phyloP scores from a whole-genome alignment of 2,329 filamentous ascomycete species.

The Penicillium vulpinum region DNA sequence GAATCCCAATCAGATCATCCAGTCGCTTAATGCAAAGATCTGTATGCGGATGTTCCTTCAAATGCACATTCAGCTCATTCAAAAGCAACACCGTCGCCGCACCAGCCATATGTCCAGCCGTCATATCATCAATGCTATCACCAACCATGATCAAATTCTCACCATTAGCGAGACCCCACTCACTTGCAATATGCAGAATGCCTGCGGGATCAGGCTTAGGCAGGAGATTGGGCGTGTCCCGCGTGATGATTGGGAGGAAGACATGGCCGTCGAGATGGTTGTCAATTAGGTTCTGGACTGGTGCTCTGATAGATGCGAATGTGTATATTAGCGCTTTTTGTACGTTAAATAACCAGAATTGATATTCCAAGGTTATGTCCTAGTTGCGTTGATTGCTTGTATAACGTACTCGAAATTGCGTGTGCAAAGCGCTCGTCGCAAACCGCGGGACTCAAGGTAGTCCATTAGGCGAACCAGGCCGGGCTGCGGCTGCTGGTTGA shows the following conservation, averaged over 20 bases:
- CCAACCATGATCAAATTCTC: constrained; percentile 53
- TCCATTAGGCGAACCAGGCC: constrained; percentile 77
- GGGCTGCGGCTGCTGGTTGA: constrained; percentile 74
- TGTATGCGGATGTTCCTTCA: constrained; percentile 72
- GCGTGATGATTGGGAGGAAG: constrained; percentile 79
- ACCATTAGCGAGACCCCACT: constrained; percentile 65
- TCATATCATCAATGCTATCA: constrained; percentile 90
- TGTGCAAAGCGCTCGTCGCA: constrained; percentile 86
- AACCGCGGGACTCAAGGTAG: constrained; percentile 67
- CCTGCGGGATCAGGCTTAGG: constrained; percentile 88
- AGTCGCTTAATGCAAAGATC: constrained; percentile 70
- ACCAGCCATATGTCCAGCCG: constrained; percentile 76
- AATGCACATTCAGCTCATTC: constrained; percentile 73
- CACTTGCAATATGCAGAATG: constrained; percentile 77
- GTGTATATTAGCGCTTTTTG: neutral
- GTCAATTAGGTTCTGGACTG: constrained; percentile 52
- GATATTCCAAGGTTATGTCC: neutral
- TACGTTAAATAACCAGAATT: neutral
- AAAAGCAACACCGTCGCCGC: constrained; percentile 86
- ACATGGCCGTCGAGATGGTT: constrained; percentile 69
- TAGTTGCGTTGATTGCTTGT: neutral
- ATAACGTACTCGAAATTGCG: constrained; percentile 77
- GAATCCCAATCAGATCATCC: constrained; percentile 72
- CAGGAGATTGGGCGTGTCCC: constrained; percentile 64
- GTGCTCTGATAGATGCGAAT: constrained; percentile 30